Evolutionary conservation across 768 basidiomycete genomes (phyloP).

Genomic region (Naganishia randhawae): DNA sequence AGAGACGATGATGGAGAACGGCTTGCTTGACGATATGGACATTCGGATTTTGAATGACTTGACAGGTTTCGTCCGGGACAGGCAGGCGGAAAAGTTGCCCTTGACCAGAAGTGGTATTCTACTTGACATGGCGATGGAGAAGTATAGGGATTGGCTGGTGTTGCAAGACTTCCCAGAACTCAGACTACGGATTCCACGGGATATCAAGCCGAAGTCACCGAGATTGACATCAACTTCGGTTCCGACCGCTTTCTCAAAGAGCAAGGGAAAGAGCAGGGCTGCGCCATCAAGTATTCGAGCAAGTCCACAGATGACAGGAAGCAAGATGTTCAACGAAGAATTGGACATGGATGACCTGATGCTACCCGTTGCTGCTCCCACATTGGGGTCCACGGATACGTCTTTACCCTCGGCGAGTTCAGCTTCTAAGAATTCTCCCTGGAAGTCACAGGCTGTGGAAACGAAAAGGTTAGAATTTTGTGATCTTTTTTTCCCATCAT

Average conservation of each 20-base stretch:
- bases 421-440: constrained; percentile 49
- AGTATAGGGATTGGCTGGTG: constrained; percentile 67
- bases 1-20: constrained; percentile 78
- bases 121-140: constrained; percentile 59
- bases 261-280: constrained; percentile 28
- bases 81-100: constrained; percentile 67
- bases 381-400: constrained; percentile 40
- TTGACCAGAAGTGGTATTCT: constrained; percentile 61
- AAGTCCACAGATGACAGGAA: constrained; percentile 44
- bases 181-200: constrained; percentile 38
- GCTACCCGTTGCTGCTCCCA: constrained; percentile 39
- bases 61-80: constrained; percentile 57
- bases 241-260: constrained; percentile 32
- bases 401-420: constrained; percentile 27
- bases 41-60: constrained; percentile 66
- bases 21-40: constrained; percentile 73
- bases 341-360: constrained; percentile 73
- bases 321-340: constrained; percentile 61
- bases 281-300: constrained; percentile 31
- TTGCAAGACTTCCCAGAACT: constrained; percentile 51
- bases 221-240: constrained; percentile 41
- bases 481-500: neutral
- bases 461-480: constrained; percentile 39
- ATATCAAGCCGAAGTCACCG: constrained; percentile 43
- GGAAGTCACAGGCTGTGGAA: constrained; percentile 34